Conservation (phyloP, 805 yeast genomes). For the Jamesozyma rosinii region DNA sequence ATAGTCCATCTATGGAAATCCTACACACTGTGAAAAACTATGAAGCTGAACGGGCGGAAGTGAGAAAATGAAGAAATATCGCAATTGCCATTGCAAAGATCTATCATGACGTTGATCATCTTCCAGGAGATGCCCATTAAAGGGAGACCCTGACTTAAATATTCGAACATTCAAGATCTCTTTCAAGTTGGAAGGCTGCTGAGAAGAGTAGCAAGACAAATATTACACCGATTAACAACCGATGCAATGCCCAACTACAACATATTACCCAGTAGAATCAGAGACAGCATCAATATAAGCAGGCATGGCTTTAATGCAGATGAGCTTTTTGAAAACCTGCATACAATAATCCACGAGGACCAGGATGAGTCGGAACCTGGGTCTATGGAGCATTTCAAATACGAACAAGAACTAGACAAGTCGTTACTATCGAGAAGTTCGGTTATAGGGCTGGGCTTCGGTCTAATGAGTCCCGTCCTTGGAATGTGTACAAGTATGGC, state of each 20-base stretch:
- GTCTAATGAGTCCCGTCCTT: constrained; percentile 74
- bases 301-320: constrained; percentile 13
- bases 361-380: constrained; percentile 42
- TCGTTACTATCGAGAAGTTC: constrained; percentile 55
- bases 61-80: no score
- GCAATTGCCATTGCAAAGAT: no score
- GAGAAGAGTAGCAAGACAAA: no score
- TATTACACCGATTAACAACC: no score
- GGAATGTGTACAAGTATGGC: constrained; percentile 68
- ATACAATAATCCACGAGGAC: constrained; percentile 28
- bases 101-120: no score
- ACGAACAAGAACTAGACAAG: constrained; percentile 62
- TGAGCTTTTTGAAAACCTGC: constrained; percentile 24
- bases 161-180: no score
- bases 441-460: constrained; percentile 68
- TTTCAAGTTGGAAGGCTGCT: no score
- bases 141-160: no score
- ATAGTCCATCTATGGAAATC: no score
- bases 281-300: constrained; percentile 13
- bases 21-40: no score
- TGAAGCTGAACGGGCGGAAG: no score
- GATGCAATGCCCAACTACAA: constrained; percentile 20
- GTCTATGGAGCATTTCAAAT: constrained; percentile 61
- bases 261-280: constrained; percentile 15
- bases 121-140: no score